Evolutionary conservation across 192 early-diverging fungal genomes (phyloP).

Genomic region (Linnemannia elongata): DNA sequence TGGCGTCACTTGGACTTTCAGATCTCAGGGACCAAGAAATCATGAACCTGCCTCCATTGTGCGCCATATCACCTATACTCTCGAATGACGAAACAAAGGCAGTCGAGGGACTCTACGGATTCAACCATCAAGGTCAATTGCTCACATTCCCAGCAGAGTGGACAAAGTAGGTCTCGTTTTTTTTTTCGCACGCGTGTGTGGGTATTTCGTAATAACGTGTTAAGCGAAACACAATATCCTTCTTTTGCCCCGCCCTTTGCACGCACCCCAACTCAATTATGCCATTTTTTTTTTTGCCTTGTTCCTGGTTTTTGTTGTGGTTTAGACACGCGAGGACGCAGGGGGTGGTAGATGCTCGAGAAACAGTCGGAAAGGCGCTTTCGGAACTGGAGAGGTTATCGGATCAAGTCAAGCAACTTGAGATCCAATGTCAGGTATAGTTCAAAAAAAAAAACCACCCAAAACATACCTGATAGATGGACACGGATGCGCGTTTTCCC

Average conservation of each 20-base stretch:
- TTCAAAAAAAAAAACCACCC: background rate
- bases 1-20: background rate
- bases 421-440: slow-evolving; percentile 23
- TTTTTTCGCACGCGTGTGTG: background rate
- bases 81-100: background rate
- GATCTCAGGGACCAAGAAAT: background rate
- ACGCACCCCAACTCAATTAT: background rate
- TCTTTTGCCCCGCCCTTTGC: background rate
- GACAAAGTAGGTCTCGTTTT: background rate
- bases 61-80: slow-evolving; percentile 6
- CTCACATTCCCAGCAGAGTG: slow-evolving; percentile 19
- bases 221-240: background rate
- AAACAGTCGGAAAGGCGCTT: slow-evolving; percentile 23
- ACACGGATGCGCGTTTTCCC: background rate
- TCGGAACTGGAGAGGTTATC: slow-evolving; percentile 24
- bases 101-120: slow-evolving; percentile 18
- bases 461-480: background rate
- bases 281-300: background rate
- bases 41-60: slow-evolving; percentile 10
- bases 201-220: background rate
- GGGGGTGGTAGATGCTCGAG: slow-evolving; percentile 7
- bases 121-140: slow-evolving; percentile 19
- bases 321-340: background rate
- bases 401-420: slow-evolving; percentile 23
- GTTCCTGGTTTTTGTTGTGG: background rate